Percentiles rank a stretch among this genome's conserved stretches.
Conservation (phyloP, 176 grass and related monocot species). For the Rhynchospora breviuscula region DNA sequence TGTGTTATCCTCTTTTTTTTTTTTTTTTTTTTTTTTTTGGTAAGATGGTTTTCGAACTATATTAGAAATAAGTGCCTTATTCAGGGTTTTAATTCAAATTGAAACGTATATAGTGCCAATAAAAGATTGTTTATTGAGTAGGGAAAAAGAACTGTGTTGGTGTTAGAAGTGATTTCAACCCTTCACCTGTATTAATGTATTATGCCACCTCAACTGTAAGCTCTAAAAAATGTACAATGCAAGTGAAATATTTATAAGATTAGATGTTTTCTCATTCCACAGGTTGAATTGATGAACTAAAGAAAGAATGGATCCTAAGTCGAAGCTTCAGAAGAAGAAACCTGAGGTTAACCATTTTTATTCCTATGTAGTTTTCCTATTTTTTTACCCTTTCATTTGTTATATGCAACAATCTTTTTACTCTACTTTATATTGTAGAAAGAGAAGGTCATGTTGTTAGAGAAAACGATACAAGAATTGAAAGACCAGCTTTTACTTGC, state of each 20-base stretch:
- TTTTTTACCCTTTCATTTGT: not conserved
- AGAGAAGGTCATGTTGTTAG: conserved; percentile 23
- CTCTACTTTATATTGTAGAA: conserved; percentile 20
- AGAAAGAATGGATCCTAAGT: not conserved
- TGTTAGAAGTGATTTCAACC: not conserved
- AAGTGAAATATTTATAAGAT: not conserved
- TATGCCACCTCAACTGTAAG: not conserved
- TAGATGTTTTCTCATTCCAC: not conserved
- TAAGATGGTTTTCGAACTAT: not conserved
- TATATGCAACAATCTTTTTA: not conserved
- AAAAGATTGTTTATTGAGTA: not conserved
- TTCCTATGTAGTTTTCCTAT: not conserved
- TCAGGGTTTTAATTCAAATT: not conserved
- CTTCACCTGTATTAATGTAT: not conserved
- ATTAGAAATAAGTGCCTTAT: not conserved
- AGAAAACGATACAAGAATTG: conserved; percentile 33
- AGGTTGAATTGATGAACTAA: conserved; percentile 12
- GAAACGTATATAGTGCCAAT: not conserved
- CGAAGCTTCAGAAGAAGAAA: not conserved
- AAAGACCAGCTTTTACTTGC: conserved; percentile 27
- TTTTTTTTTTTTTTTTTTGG: not conserved
- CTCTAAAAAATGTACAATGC: not conserved
- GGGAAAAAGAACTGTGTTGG: not conserved
- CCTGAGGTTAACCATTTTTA: not conserved
- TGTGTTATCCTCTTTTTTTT: not conserved